Base-by-base conservation (phyloP, 176 grass and related monocot genomes). In the Bromus sterilis region DNA sequence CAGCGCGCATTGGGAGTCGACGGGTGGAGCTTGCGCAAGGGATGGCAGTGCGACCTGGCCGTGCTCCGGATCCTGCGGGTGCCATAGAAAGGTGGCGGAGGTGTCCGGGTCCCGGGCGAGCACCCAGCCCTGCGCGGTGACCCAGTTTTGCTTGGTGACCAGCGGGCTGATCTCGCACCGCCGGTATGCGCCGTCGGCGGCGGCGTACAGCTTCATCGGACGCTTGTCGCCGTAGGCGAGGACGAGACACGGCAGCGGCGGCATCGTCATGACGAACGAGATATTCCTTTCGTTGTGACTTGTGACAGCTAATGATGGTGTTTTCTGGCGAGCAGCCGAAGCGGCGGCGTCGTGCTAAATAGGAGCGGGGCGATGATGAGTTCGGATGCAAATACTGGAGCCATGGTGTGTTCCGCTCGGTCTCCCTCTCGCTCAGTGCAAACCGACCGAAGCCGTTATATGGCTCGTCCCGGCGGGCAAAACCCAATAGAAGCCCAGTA, bases 1-100 rank as follows among this genome's bases (percentile, higher is more conserved):
- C 1, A 46, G 14, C 14, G 4, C 1, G 13, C 43, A 46, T 0
- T 1, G 4, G 0, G 43, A 46, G 13, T 0, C 4, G 14, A 0
- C 4, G 4, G 43, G 43, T 14, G 43, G 62, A 36, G 62, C 8
- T 15, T 66, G 62, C 16, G 18, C 31, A 30, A 66, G 1, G 16
- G 32, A 66, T 0, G 62, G 62, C 32, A 66, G 4, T 16, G 4
- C 3, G 3, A 66, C 34, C 16, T 10, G 62, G 32, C 18, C 62
- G 62, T 9, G 32, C 62, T 10, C 62, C 18, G 31, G 62, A 35
- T 35, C 18, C 62, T 4, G 31, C 9, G 62, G 62, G 8, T 35
- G 16, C 62, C 16, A 66, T 6, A 63, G 60, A 3, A 63, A 63
- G 60, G 60, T 66, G 63, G 32, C 32, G 4, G 1, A n/a, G 63